Evolutionary conservation across 2,329 filamentous ascomycete genomes (phyloP).

Genomic region (Apiospora sp.): DNA sequence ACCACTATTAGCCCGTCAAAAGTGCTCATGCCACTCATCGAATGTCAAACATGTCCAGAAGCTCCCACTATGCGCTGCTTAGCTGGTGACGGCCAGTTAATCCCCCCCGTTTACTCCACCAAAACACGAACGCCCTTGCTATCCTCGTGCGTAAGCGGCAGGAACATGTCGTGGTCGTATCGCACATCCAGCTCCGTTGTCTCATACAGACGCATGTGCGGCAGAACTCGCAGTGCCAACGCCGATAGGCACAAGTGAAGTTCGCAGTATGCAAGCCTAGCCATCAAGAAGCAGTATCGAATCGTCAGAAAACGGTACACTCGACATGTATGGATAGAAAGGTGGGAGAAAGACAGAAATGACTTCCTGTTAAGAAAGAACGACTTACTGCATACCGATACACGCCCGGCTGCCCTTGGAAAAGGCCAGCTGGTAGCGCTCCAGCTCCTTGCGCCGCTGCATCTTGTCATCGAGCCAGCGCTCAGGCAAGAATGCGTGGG

Average conservation of each 20-base stretch:
- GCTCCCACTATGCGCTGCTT: too few relatives aligned
- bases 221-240: slow-evolving; percentile 35
- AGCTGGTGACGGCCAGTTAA: too few relatives aligned
- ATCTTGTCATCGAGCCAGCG: slow-evolving; percentile 48
- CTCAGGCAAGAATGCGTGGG: slow-evolving; percentile 49
- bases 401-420: slow-evolving; percentile 52
- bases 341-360: too few relatives aligned
- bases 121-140: slow-evolving; percentile 29
- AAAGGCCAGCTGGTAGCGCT: slow-evolving; percentile 51
- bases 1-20: too few relatives aligned
- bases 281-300: neutral
- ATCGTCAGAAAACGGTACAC: slow-evolving; percentile 25
- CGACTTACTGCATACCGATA: slow-evolving; percentile 48
- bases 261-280: slow-evolving; percentile 37
- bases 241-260: slow-evolving; percentile 34
- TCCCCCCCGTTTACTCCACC: slow-evolving; percentile 6
- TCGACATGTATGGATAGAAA: too few relatives aligned
- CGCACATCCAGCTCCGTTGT: slow-evolving; percentile 36
- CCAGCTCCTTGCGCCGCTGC: slow-evolving; percentile 40
- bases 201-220: slow-evolving; percentile 35
- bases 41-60: too few relatives aligned
- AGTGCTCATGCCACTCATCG: too few relatives aligned
- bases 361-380: too few relatives aligned
- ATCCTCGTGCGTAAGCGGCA: slow-evolving; percentile 28
- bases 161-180: slow-evolving; percentile 39